Percentiles rank a stretch among this genome's conserved stretches.
phyloP scores from a whole-genome alignment of 2,329 filamentous ascomycete genomes.

The Colletotrichum godetiae region DNA sequence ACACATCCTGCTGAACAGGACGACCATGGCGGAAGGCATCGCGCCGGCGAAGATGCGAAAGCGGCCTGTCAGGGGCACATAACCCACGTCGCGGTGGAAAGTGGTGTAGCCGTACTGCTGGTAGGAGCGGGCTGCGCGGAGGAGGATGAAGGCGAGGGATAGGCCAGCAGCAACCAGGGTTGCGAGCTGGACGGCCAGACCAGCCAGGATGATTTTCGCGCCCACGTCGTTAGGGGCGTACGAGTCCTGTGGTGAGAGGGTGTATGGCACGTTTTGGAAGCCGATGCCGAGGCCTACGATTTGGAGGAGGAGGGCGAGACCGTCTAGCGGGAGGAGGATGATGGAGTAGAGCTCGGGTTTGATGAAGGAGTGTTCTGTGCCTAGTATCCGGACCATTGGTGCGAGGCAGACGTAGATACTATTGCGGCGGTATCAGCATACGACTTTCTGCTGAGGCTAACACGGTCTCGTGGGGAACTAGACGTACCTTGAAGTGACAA shows the following conservation, averaged over 20 bases:
- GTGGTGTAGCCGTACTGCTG: conserved; percentile 43
- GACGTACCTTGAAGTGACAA: conserved; percentile 42
- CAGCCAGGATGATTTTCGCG: conserved; percentile 39
- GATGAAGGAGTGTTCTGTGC: conserved; percentile 44
- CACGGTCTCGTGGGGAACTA: rapidly evolving
- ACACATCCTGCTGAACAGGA: conserved; percentile 40
- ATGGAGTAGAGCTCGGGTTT: conserved; percentile 38
- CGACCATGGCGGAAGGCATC: conserved; percentile 39
- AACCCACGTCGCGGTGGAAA: conserved; percentile 41
- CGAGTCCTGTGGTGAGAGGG: neutral
- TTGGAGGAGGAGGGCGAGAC: conserved; percentile 41
- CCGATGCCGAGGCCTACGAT: conserved; percentile 41
- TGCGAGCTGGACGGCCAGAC: conserved; percentile 41
- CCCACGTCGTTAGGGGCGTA: conserved; percentile 36
- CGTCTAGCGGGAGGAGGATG: conserved; percentile 42
- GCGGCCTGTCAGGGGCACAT: conserved; percentile 39
- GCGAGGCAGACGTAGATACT: conserved; percentile 44
- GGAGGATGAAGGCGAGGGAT: conserved; percentile 40
- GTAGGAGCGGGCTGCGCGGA: conserved; percentile 39
- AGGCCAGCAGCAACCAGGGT: conserved; percentile 39
- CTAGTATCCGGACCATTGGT: conserved; percentile 41
- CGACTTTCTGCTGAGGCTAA: no score
- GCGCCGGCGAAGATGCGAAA: conserved; percentile 43
- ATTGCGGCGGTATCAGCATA: neutral
- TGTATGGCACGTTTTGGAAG: conserved; percentile 38